Conservation (phyloP, 1,139 yeast species). For the Sugiyamaella grinbergsii region DNA sequence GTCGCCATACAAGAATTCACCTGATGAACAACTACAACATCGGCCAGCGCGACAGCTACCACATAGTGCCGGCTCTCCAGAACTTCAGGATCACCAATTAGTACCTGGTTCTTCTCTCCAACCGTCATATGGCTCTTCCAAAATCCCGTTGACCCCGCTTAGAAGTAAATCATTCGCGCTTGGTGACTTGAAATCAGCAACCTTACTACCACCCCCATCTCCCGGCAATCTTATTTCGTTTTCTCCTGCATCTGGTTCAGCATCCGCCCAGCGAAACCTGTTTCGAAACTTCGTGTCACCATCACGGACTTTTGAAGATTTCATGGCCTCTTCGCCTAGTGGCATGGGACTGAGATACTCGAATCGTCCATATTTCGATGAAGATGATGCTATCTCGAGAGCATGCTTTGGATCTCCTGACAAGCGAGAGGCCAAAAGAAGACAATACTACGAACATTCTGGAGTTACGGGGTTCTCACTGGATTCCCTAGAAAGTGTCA, state of each 20-base stretch:
- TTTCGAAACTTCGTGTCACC: slow-evolving; percentile 47
- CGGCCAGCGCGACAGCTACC: background rate
- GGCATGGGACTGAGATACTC: slow-evolving; percentile 16
- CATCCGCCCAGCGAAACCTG: slow-evolving; percentile 28
- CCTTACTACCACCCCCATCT: slow-evolving; percentile 28
- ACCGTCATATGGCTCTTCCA: background rate
- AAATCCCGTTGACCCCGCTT: slow-evolving; percentile 18
- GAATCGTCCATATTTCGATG: slow-evolving; percentile 38
- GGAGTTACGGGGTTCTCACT: slow-evolving; percentile 31
- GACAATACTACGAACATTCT: slow-evolving; percentile 38
- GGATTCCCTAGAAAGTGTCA: slow-evolving; percentile 33
- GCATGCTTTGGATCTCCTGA: slow-evolving; percentile 47
- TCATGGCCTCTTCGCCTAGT: slow-evolving; percentile 29
- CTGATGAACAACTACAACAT: background rate
- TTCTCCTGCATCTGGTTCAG: slow-evolving; percentile 10
- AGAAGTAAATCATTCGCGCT: slow-evolving; percentile 25
- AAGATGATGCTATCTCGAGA: slow-evolving; percentile 56
- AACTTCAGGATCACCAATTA: slow-evolving; percentile 4
- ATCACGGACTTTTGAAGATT: slow-evolving; percentile 33
- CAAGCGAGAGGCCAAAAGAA: slow-evolving; percentile 40
- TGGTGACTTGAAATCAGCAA: slow-evolving; percentile 27
- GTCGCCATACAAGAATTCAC: slow-evolving; percentile 5
- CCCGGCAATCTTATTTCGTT: slow-evolving; percentile 28
- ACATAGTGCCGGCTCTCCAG: too few species aligned
- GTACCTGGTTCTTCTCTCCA: background rate